Conservation (phyloP, 345 rosid genomes). For the Linum tenue region DNA sequence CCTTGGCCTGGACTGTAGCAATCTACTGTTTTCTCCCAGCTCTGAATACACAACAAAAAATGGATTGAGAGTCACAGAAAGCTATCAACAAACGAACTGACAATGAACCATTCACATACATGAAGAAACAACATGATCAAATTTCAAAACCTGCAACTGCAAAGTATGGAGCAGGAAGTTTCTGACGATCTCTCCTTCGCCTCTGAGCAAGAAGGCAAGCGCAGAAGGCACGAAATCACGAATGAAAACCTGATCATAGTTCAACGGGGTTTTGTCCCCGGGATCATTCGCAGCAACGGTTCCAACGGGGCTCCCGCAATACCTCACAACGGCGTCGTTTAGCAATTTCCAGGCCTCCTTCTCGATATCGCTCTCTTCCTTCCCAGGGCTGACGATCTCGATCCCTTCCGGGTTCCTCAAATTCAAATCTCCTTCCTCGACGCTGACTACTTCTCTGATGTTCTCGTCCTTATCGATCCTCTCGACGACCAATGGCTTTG, state of each 20-base stretch:
- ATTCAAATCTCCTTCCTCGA: slow-evolving; percentile 16
- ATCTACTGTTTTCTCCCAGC: slow-evolving; percentile 95
- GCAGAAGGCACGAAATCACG: slow-evolving; percentile 95
- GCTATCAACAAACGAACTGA: too few species aligned
- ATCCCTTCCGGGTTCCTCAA: slow-evolving; percentile 19
- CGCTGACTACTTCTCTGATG: slow-evolving; percentile 20
- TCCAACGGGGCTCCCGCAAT: slow-evolving; percentile 81
- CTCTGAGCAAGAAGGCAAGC: slow-evolving; percentile 84
- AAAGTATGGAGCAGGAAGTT: slow-evolving; percentile 88
- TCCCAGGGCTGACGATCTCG: slow-evolving; percentile 1
- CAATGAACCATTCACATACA: too few species aligned
- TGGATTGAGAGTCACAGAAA: too few species aligned
- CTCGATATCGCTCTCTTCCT: slow-evolving; percentile 50
- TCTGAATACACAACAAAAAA: slow-evolving; percentile 22
- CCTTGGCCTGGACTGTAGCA: slow-evolving; percentile 94
- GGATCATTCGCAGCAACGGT: slow-evolving; percentile 96
- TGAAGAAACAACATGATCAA: neutral
- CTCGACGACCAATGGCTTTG: slow-evolving; percentile 52
- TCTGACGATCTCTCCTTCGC: slow-evolving; percentile 88
- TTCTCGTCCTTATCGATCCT: slow-evolving; percentile 52
- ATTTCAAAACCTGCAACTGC: slow-evolving; percentile 67
- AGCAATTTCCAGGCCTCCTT: slow-evolving; percentile 83
- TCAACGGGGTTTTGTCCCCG: slow-evolving; percentile 67
- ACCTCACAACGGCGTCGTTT: slow-evolving; percentile 59
- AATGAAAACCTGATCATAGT: slow-evolving; percentile 94